phyloP scores from a whole-genome alignment of 108 stramenopile species.

The Asterionellopsis glacialis region DNA sequence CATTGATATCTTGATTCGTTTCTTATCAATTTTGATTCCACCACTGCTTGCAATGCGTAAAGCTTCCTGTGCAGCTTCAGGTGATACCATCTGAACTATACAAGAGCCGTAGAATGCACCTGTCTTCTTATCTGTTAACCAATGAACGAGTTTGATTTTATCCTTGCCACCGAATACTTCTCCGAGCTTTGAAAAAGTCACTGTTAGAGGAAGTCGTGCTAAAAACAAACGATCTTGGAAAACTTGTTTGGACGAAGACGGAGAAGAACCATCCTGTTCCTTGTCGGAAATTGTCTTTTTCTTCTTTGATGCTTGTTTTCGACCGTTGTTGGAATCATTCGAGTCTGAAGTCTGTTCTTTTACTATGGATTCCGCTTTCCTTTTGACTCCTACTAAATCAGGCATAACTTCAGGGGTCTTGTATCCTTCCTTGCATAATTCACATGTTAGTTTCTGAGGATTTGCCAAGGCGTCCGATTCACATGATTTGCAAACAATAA shows the following conservation, averaged over 20 bases:
- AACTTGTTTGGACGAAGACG: neutral
- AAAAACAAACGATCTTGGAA: slow-evolving; percentile 40
- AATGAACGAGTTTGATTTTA: slow-evolving; percentile 29
- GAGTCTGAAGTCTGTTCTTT: slow-evolving; percentile 1
- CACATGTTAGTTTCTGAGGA: slow-evolving; percentile 31
- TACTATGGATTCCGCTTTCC: slow-evolving; percentile 36
- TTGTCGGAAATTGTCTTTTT: too few species aligned
- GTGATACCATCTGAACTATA: slow-evolving; percentile 38
- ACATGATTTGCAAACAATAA: slow-evolving; percentile 59
- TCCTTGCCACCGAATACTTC: slow-evolving; percentile 22
- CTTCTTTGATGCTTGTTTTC: too few species aligned
- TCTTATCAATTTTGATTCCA: slow-evolving; percentile 25
- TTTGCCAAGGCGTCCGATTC: slow-evolving; percentile 12
- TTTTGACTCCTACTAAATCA: slow-evolving; percentile 46
- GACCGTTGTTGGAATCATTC: too few species aligned
- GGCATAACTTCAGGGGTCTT: slow-evolving; percentile 37
- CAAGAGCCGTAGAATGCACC: slow-evolving; percentile 63
- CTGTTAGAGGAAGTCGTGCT: slow-evolving; percentile 31
- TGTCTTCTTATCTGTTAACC: slow-evolving; percentile 50
- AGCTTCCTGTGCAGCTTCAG: slow-evolving; percentile 21
- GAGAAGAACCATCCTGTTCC: too few species aligned
- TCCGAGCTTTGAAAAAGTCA: slow-evolving; percentile 35
- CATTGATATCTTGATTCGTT: slow-evolving; percentile 19
- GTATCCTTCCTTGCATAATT: slow-evolving; percentile 52
- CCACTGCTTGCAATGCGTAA: slow-evolving; percentile 7